These are phyloP conservation scores for Plantago elongata DNA, from an alignment of 257 asterid genomes.

Conservation along the genomic window DNA sequence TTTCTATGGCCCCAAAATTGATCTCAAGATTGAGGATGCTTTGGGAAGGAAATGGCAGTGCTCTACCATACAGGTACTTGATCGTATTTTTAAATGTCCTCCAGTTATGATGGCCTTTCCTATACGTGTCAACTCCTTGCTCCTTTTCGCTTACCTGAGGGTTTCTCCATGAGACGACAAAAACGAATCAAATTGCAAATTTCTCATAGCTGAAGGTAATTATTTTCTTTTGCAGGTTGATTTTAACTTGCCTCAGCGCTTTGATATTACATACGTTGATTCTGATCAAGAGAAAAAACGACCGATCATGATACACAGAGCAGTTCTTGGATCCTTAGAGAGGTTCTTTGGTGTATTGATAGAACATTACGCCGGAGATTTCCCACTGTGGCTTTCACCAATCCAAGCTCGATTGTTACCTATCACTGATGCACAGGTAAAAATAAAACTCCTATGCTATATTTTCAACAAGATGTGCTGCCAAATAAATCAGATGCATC, in stretches of 20 bases:
- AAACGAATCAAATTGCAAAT: too few species aligned
- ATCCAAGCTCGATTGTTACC: constrained; percentile 80
- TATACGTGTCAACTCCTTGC: too few species aligned
- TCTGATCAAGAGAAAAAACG: constrained; percentile 76
- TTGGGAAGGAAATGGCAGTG: constrained; percentile 99
- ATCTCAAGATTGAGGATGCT: constrained; percentile 96
- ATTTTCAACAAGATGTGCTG: not conserved
- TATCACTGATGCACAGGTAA: constrained; percentile 81
- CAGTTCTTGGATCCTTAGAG: constrained; percentile 93
- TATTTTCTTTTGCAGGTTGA: constrained; percentile 54
- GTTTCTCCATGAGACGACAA: too few species aligned
- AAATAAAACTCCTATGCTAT: not conserved
- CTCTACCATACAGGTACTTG: constrained; percentile 83
- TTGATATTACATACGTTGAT: constrained; percentile 76
- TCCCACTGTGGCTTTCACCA: constrained; percentile 96
- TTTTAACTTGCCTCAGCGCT: constrained; percentile 85
- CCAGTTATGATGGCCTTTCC: too few species aligned
- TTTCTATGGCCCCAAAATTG: constrained; percentile 95
- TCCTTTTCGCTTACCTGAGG: too few species aligned
- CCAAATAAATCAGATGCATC: too few species aligned
- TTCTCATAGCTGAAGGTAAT: not conserved
- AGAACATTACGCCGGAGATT: constrained; percentile 93
- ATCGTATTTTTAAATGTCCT: not conserved
- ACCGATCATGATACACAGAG: constrained; percentile 93
- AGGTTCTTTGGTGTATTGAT: constrained; percentile 90